Evolutionary conservation across 73 alveolate genomes (phyloP).

Genomic region (Paramecium sonneborni): DNA sequence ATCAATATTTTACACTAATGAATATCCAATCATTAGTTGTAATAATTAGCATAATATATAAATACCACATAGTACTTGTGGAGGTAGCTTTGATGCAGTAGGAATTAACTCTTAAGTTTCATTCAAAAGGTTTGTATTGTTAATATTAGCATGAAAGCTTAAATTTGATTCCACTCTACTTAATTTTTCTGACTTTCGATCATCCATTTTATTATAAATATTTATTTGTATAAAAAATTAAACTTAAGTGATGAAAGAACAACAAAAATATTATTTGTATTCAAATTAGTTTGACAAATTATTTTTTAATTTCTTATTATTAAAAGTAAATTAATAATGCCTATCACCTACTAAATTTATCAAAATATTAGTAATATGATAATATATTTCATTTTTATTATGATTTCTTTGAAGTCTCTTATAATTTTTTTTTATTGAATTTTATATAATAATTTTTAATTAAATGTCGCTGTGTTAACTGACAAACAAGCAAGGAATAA

Average conservation of each 20-base stretch:
- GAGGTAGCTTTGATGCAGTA: background rate
- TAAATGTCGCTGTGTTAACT: constrained; percentile 51
- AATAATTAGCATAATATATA: background rate
- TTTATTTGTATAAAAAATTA: background rate
- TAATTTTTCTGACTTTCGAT: background rate
- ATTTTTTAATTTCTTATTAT: background rate
- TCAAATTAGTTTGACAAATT: background rate
- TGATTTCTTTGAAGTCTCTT: too few species aligned
- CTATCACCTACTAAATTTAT: background rate
- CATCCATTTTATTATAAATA: background rate
- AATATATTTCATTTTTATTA: background rate
- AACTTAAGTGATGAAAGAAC: background rate
- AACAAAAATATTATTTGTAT: background rate
- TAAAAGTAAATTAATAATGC: background rate
- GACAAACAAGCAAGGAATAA: background rate
- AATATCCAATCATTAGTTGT: constrained; percentile 2
- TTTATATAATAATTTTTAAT: background rate
- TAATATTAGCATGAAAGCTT: constrained; percentile 1
- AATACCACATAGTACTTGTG: background rate
- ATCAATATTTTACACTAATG: background rate
- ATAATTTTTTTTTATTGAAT: background rate
- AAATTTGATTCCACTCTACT: background rate
- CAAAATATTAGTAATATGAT: background rate
- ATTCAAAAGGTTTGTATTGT: background rate
- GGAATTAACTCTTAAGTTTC: background rate